These are phyloP conservation scores for Aspergillus cavernicola DNA, from an alignment of 495 filamentous ascomycete species.

Conservation along the genomic window DNA sequence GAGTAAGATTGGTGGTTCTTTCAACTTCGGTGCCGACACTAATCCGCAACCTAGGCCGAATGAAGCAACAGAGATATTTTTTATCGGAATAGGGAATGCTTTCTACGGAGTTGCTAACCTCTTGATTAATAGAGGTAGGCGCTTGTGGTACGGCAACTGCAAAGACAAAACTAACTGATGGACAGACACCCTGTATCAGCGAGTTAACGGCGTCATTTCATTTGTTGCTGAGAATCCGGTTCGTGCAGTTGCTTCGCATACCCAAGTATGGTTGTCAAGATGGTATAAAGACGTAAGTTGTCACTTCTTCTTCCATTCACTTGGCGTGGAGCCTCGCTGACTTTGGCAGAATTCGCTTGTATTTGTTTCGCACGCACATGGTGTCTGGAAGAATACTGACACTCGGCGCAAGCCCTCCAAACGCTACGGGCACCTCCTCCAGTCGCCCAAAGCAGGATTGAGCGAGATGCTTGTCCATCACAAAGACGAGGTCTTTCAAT, in stretches of 20 bases:
- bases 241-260: slow-evolving; percentile 61
- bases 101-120: slow-evolving; percentile 68
- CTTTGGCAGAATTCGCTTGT: slow-evolving; percentile 57
- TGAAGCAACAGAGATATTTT: slow-evolving; percentile 66
- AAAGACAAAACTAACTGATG: slow-evolving; percentile 17
- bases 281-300: slow-evolving; percentile 63
- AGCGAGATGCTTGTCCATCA: slow-evolving; percentile 64
- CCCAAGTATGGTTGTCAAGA: slow-evolving; percentile 57
- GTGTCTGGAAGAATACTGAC: slow-evolving; percentile 60
- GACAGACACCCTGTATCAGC: slow-evolving; percentile 43
- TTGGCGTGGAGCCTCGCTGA: neutral
- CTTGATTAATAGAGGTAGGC: slow-evolving; percentile 60
- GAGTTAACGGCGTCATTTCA: slow-evolving; percentile 57
- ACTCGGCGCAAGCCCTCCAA: slow-evolving; percentile 57
- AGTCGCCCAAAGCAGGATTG: slow-evolving; percentile 49
- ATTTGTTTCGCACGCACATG: slow-evolving; percentile 67
- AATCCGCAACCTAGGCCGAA: slow-evolving; percentile 44
- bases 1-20: slow-evolving; percentile 47
- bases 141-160: neutral
- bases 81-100: slow-evolving; percentile 79
- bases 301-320: neutral
- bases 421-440: slow-evolving; percentile 61
- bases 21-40: neutral
- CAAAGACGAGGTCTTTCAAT: slow-evolving; percentile 52
- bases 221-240: slow-evolving; percentile 46